Conservation (phyloP, 225 moss, liverwort and hornwort species). For the Asterella californica region DNA sequence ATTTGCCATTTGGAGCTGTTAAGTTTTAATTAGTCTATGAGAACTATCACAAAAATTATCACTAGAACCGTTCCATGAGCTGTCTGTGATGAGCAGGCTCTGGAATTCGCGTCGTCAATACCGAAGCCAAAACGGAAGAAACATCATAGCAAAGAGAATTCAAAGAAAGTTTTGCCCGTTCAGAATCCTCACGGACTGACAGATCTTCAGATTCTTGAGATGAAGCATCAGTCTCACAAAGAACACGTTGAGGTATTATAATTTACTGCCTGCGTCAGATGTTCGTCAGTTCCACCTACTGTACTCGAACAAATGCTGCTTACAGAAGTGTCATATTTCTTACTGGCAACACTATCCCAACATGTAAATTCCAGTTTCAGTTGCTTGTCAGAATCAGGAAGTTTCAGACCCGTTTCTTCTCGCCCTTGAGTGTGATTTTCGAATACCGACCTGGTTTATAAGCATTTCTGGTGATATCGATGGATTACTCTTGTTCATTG, state of each 20-base stretch:
- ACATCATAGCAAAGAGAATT: slow-evolving; percentile 38
- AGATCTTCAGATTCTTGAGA: slow-evolving; percentile 72
- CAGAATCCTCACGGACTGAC: slow-evolving; percentile 58
- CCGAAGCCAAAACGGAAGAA: slow-evolving; percentile 74
- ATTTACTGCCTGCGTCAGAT: not conserved
- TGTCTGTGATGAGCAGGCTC: slow-evolving; percentile 47
- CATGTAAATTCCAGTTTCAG: not conserved
- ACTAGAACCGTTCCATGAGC: not conserved
- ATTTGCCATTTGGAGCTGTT: not conserved
- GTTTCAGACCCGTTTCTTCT: not conserved
- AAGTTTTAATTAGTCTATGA: not conserved
- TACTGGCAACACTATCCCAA: not conserved
- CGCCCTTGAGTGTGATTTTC: too few relatives aligned
- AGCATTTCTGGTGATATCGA: too few relatives aligned
- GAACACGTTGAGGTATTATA: slow-evolving; percentile 58
- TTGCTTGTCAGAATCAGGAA: not conserved
- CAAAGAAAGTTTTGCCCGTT: slow-evolving; percentile 33
- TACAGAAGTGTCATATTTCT: too few relatives aligned
- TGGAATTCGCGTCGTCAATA: slow-evolving; percentile 75
- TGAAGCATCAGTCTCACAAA: slow-evolving; percentile 72
- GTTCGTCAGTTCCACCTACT: not conserved
- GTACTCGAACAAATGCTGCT: too few relatives aligned
- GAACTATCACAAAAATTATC: too few relatives aligned
- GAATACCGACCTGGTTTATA: too few relatives aligned
- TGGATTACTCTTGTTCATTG: too few relatives aligned